Evolutionary conservation across 2,329 filamentous ascomycete genomes (phyloP), one percentile per base, ranked within the genome.

Genomic region (Colletotrichum zoysiae): DNA sequence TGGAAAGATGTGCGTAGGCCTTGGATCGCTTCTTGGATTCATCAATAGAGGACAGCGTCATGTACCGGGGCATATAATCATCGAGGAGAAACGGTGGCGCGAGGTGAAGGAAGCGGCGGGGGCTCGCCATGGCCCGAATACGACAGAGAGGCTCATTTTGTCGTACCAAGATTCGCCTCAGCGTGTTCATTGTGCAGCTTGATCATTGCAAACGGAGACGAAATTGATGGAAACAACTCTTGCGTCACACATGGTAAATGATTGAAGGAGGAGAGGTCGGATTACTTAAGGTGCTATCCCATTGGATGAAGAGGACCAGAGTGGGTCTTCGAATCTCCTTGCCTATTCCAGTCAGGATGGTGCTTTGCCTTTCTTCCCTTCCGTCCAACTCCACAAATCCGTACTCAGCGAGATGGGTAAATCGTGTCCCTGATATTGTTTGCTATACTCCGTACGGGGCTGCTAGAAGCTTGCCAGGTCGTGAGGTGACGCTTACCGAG

Each of bases 31-130:
- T 97, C 82, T 90, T 90, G 1, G 92, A 86, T 5, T 89, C 90
- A 65, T 95, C 91, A 3, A 88, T 79, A 1, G 92, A 89, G 2
- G 90, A 90, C 16, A 96, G 85, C 5, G 88, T 85, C 75, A 91
- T 87, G 78, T 95, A 95, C 60, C 91, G 89, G 1, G 93, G 93
- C 16, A 88, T 88, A 80, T 96, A 94, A 78, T 91, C 87, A 67
- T 92, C 90, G 3, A 96, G 87, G 26, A 96, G 87, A 79, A 93
- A 96, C 2, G 88, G 87, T 11, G 88, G 88, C 7, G 87, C 88
- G 3, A 90, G 82, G 76, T 90, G 88, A 4, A 90, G 82, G 40
- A 75, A 67, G 20, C 78, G 77, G 3, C 38, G 51, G n/a, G 38
- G 40, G 23, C n/a, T 14, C 18, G 14, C 30, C 1, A 14, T 40